Evolutionary conservation across 2,329 filamentous ascomycete species (phyloP), one percentile per base, ranked within the genome.

Genomic region (Drechmeria coniospora): DNA sequence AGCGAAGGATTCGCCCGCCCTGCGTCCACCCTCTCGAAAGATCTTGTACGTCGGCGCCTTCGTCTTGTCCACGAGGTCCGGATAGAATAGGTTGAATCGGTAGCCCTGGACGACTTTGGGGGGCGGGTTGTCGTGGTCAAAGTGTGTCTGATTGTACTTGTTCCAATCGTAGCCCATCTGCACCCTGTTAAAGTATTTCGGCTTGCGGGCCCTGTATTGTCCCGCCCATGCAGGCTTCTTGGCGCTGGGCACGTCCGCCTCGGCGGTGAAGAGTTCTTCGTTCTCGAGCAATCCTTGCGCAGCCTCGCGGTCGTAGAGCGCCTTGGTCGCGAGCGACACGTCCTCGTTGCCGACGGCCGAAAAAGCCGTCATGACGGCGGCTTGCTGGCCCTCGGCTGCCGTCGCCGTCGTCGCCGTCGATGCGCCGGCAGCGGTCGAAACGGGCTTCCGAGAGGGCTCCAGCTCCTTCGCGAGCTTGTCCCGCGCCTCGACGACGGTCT

Each of bases 81-180:
- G 90, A 47, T 98, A 98, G 57, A 98, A 98, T 28, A 98, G 87
- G 57, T 98, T 95, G 66, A 98, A 98, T 52, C 92, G 94, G 65
- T 98, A 98, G 31, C 90, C 90, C 51, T 98, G 90, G 8, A 98
- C 90, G 6, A 98, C 87, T 56, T 93, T 94, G 15, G 90, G 90
- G 2, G 90, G 90, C 2, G 90, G 90, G 45, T 95, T 94, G 49
- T 95, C 87, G 51, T 94, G 83, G 51, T 95, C 90, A 57, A 98
- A 98, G 56, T 98, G 90, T 9, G 90, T 98, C 57, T 98, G 90
- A 47, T 98, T 98, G 66, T 98, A 98, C 56, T 98, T 98, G 63
- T 98, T 98, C 90, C 90, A 98, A 53, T 98, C 90, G 53, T 95
- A 98, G 29, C 90, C 90, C 81, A 94, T 94, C 53, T 93, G 86